Evolutionary conservation across 176 grass and related monocot species (phyloP).

Genomic region (Zea luxurians): DNA sequence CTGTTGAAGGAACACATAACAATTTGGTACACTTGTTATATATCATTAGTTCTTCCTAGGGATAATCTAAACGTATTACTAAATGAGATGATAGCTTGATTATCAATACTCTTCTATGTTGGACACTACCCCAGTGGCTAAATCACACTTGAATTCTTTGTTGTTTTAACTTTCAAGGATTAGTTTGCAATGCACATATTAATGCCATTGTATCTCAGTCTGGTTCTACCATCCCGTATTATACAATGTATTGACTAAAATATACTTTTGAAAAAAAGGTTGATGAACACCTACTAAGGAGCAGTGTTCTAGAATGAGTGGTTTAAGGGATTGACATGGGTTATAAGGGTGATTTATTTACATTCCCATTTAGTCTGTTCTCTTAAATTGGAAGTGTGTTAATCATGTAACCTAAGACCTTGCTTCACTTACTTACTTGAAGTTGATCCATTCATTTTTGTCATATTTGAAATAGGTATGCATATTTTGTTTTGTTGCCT

Average conservation of each 20-base stretch:
- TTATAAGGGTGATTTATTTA: not conserved
- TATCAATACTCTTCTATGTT: not conserved
- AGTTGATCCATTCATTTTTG: not conserved
- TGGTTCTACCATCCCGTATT: not conserved
- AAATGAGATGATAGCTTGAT: constrained; percentile 1
- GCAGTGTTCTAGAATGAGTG: constrained; percentile 74
- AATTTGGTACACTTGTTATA: not conserved
- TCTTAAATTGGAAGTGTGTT: not conserved
- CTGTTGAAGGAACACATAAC: not conserved
- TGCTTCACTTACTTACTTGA: not conserved
- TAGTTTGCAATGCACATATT: not conserved
- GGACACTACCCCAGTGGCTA: not conserved
- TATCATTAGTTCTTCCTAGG: constrained; percentile 17
- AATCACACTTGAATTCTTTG: not conserved
- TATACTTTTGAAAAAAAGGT: constrained; percentile 43
- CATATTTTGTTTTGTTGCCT: not conserved
- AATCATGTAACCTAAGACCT: not conserved
- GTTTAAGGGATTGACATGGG: constrained; percentile 81
- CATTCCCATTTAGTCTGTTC: not conserved
- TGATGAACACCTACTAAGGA: constrained; percentile 86
- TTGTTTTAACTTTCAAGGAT: constrained; percentile 3
- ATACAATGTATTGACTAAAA: constrained; percentile 8
- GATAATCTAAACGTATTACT: constrained; percentile 13
- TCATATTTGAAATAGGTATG: not conserved
- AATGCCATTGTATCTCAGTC: not conserved